phyloP scores from a whole-genome alignment of 2,329 filamentous ascomycete genomes.

The Alternaria sp. region DNA sequence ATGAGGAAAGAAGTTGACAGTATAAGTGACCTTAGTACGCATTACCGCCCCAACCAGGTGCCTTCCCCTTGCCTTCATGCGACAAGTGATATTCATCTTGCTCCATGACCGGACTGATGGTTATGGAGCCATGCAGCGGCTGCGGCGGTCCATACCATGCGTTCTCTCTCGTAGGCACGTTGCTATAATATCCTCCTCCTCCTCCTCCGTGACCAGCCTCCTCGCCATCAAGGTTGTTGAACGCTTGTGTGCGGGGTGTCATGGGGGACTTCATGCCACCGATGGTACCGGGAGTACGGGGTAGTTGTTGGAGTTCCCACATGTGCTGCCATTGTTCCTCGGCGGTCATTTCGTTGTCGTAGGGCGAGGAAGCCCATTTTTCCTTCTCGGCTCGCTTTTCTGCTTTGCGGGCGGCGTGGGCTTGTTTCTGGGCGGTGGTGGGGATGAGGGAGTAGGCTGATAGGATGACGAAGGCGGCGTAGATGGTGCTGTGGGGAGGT shows the following conservation, averaged over 20 bases:
- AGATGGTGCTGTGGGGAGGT: constrained; percentile 61
- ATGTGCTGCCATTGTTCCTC: constrained; percentile 54
- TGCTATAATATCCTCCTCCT: constrained; percentile 20
- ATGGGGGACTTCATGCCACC: constrained; percentile 42
- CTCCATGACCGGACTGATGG: constrained; percentile 32
- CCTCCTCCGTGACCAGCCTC: constrained; percentile 20
- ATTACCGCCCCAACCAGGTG: constrained; percentile 12
- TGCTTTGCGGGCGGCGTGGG: constrained; percentile 38
- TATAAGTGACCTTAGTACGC: constrained; percentile 20
- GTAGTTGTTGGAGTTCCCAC: constrained; percentile 53
- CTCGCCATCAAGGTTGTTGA: constrained; percentile 38
- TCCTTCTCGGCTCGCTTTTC: constrained; percentile 50
- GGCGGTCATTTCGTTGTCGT: constrained; percentile 46
- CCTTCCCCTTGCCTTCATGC: constrained; percentile 33
- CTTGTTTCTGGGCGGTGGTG: constrained; percentile 41
- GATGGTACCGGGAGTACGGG: constrained; percentile 45
- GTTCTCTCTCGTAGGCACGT: constrained; percentile 17
- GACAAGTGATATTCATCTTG: constrained; percentile 35
- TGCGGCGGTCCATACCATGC: constrained; percentile 22
- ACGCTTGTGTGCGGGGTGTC: constrained; percentile 50
- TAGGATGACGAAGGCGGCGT: constrained; percentile 66
- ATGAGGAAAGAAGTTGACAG: not conserved
- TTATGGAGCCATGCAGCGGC: constrained; percentile 21
- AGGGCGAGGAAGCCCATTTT: constrained; percentile 42
- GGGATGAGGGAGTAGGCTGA: constrained; percentile 65